Percentiles rank a stretch among this genome's conserved stretches.
Conservation (phyloP, 2,329 filamentous ascomycete genomes). For the Lasiodiplodia theobromae region DNA sequence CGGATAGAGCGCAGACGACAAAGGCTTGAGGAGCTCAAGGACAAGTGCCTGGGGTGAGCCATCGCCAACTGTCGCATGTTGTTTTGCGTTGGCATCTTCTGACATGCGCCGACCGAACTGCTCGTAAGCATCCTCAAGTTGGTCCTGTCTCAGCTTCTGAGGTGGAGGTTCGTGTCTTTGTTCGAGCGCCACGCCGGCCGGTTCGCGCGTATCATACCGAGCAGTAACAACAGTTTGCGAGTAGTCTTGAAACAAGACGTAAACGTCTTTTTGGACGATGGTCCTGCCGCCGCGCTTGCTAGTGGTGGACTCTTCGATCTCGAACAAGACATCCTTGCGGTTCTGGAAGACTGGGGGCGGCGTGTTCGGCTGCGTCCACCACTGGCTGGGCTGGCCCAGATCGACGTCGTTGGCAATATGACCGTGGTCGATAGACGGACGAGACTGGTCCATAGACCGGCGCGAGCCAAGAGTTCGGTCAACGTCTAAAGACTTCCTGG, state of each 20-base stretch:
- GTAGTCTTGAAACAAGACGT: conserved; percentile 93
- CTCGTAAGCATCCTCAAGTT: conserved; percentile 86
- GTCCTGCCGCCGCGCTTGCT: conserved; percentile 74
- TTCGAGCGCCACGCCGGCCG: conserved; percentile 75
- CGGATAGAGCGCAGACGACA: conserved; percentile 77
- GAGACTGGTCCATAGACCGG: conserved; percentile 75
- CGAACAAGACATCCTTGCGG: conserved; percentile 81
- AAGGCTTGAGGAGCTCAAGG: conserved; percentile 77
- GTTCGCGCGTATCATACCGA: conserved; percentile 77
- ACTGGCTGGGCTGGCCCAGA: conserved; percentile 73
- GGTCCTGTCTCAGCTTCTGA: conserved; percentile 82
- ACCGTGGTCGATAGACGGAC: conserved; percentile 78
- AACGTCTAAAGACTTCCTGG: conserved; percentile 70
- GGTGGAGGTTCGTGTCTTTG: conserved; percentile 89
- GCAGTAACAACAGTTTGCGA: conserved; percentile 90
- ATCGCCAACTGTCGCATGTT: conserved; percentile 83
- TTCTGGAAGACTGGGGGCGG: conserved; percentile 83
- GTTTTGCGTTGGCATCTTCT: conserved; percentile 72
- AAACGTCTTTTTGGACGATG: conserved; percentile 79
- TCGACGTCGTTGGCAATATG: conserved; percentile 91
- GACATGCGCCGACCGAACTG: conserved; percentile 81
- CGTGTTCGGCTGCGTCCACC: conserved; percentile 85
- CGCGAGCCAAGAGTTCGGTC: conserved; percentile 60
- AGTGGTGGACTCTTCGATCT: conserved; percentile 79
- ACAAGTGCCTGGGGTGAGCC: conserved; percentile 81